These are phyloP conservation scores for Ailanthus altissimus DNA, from an alignment of 345 rosid genomes.

Conservation along the genomic window DNA sequence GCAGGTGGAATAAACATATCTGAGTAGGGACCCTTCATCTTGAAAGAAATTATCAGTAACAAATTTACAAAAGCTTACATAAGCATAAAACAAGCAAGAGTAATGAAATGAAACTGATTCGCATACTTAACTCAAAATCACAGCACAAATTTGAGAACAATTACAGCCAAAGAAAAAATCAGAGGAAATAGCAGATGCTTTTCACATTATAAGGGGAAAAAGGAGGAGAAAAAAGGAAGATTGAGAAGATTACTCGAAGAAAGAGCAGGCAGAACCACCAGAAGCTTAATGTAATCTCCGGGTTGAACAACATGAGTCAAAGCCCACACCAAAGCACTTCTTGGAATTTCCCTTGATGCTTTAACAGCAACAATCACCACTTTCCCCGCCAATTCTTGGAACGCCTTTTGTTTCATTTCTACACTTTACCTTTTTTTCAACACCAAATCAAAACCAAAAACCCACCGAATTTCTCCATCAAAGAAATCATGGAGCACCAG, in stretches of 20 bases:
- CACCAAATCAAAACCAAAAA: constrained; percentile 35
- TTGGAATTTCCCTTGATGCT: constrained; percentile 87
- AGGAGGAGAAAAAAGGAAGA: neutral
- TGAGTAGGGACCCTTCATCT: neutral
- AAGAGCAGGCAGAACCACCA: constrained; percentile 75
- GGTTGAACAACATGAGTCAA: constrained; percentile 94
- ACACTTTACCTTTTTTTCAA: constrained; percentile 22
- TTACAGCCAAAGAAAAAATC: neutral
- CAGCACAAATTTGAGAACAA: neutral
- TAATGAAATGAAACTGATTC: no score
- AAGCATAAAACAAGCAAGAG: no score
- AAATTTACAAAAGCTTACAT: no score
- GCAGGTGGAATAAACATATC: no score
- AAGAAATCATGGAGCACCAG: constrained; percentile 8
- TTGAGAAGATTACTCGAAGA: constrained; percentile 50
- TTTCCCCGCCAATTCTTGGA: constrained; percentile 58
- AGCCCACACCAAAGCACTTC: constrained; percentile 81
- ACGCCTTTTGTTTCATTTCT: constrained; percentile 53
- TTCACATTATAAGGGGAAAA: neutral
- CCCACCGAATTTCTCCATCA: constrained; percentile 31
- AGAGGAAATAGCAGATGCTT: no score
- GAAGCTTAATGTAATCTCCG: constrained; percentile 81
- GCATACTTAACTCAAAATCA: no score
- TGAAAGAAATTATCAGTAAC: no score
- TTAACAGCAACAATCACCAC: constrained; percentile 78